Conservation (phyloP, 2,329 filamentous ascomycete species). For the Teratosphaeria epicoccoides region DNA sequence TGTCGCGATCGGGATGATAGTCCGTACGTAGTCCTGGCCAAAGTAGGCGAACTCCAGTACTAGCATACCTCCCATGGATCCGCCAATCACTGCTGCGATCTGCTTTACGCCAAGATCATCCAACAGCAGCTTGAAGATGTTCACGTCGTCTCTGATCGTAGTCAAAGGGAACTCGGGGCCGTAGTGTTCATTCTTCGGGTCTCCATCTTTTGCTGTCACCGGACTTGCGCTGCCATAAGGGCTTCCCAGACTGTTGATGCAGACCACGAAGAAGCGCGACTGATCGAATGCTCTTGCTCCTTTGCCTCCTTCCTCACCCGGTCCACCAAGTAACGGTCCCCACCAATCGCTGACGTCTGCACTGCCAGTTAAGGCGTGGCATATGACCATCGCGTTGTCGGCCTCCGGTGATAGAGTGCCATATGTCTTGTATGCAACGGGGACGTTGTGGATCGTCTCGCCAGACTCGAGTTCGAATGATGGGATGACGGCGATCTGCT, state of each 20-base stretch:
- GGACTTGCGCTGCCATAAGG: conserved; percentile 82
- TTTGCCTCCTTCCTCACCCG: conserved; percentile 43
- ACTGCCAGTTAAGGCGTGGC: conserved; percentile 75
- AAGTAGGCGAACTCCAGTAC: conserved; percentile 89
- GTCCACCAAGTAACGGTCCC: conserved; percentile 69
- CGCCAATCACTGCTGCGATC: conserved; percentile 68
- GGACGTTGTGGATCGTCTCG: conserved; percentile 65
- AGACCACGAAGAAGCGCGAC: conserved; percentile 74
- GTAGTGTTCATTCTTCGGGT: conserved; percentile 63
- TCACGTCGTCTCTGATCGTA: conserved; percentile 90
- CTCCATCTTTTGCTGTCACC: conserved; percentile 77
- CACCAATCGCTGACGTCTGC: conserved; percentile 83
- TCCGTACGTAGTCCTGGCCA: conserved; percentile 72
- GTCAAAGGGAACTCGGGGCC: conserved; percentile 94
- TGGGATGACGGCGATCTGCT: conserved; percentile 76
- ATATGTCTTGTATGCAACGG: conserved; percentile 54
- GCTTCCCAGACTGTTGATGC: conserved; percentile 75
- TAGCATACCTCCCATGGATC: conserved; percentile 81
- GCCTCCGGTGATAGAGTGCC: conserved; percentile 45
- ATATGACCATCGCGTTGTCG: conserved; percentile 59
- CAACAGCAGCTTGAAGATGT: conserved; percentile 67
- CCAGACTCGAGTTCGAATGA: conserved; percentile 90
- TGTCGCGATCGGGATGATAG: conserved; percentile 73
- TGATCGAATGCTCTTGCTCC: conserved; percentile 56
- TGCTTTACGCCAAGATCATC: conserved; percentile 72